Evolutionary conservation across 352 stramenopile species (phyloP), one percentile per base, ranked within the genome.

Genomic region (Phytophthora chlamydospora): DNA sequence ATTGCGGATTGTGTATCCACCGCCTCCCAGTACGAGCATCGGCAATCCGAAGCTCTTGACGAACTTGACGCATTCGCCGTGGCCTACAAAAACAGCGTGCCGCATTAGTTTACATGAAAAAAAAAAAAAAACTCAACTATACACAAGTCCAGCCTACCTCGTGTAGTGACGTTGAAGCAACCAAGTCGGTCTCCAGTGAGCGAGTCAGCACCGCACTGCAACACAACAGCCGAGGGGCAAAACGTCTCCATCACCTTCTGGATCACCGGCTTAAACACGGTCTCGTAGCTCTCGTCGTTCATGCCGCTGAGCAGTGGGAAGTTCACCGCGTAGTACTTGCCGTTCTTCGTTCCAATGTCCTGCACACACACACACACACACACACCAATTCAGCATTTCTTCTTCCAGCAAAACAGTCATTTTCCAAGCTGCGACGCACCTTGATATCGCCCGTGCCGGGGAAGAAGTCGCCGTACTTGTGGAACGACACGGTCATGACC

Each of bases 401-500:
- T 33, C 32, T 29, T 11, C 17, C n/a, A 39, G 13, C 39, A 53
- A 48, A 35, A 34, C 6, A 58, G n/a, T n/a, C n/a, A n/a, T n/a
- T n/a, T n/a, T n/a, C 1, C 24, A 39, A 42, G 34, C n/a, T 27
- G 12, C 14, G 2, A 13, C 56, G 10, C 35, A 84, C 75, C 65
- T 90, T 89, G 54, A 91, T 83, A 21, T 98, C 92, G 14, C 97
- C 97, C 6, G 97, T 99, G 29, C 97, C 97, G 0, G 97, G 97
- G 75, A 99, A 99, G 76, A 99, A 99, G 54, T 99, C 96, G 33
- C 97, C 97, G 66, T 98, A 99, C 56, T 99, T 99, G 83, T 99
- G 97, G 67, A 99, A 98, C 29, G 89, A 98, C 24, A 98, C 90
- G 2, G 97, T 99, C 97, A 99, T 99, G 54, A 99, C 97, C n/a